phyloP scores from a whole-genome alignment of 768 basidiomycete genomes.

The Pulveroboletus ravenelii region DNA sequence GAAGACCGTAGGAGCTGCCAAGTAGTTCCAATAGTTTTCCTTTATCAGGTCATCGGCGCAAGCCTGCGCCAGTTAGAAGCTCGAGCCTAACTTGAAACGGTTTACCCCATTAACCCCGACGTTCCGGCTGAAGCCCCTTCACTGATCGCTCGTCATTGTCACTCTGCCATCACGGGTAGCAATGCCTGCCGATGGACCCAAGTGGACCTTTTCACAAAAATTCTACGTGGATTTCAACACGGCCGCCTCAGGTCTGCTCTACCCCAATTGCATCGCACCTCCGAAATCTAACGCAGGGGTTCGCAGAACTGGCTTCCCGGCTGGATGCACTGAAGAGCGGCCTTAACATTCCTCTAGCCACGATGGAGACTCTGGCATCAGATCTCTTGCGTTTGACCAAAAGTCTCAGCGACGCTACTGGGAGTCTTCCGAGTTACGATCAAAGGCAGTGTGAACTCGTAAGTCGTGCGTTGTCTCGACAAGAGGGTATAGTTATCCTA shows the following conservation, averaged over 20 bases:
- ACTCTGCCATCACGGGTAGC: neutral
- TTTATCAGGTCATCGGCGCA: neutral
- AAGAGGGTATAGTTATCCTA: slow-evolving; percentile 9
- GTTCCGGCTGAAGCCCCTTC: too few relatives aligned
- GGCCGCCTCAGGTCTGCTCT: slow-evolving; percentile 22
- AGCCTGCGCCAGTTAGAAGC: too few relatives aligned
- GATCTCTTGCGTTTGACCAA: slow-evolving; percentile 59
- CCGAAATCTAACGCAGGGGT: slow-evolving; percentile 13
- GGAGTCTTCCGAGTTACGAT: slow-evolving; percentile 66
- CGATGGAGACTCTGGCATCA: slow-evolving; percentile 40
- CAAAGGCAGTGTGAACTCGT: slow-evolving; percentile 70
- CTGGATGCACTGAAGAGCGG: slow-evolving; percentile 38
- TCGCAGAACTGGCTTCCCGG: slow-evolving; percentile 46
- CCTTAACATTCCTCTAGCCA: slow-evolving; percentile 28
- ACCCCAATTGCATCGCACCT: neutral
- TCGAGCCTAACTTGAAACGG: neutral
- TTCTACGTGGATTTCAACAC: slow-evolving; percentile 25
- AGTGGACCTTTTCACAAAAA: slow-evolving; percentile 30
- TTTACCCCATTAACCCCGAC: neutral
- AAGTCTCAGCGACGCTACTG: slow-evolving; percentile 57
- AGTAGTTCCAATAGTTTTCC: neutral
- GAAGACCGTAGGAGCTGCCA: too few relatives aligned
- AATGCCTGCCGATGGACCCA: slow-evolving; percentile 21
- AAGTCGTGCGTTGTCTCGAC: slow-evolving; percentile 22
- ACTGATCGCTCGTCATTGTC: neutral